Evolutionary conservation across 441 rosid genomes (phyloP).

Genomic region (Brassica balearica): DNA sequence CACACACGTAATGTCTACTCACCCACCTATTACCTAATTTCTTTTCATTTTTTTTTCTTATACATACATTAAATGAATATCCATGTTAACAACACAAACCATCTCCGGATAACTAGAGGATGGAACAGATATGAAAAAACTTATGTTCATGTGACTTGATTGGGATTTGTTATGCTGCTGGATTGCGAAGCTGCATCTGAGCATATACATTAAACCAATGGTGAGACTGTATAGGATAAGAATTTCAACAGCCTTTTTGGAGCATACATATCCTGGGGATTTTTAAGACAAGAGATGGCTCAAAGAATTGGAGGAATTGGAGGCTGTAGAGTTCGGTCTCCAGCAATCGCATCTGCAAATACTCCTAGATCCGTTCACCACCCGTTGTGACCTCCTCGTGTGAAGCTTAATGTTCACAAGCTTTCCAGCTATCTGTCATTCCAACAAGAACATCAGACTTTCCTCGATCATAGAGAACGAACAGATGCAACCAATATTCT

Average conservation of each 20-base stretch:
- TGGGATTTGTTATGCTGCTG: background rate
- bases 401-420: slow-evolving; percentile 85
- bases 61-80: slow-evolving; percentile 2
- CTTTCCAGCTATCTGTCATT: slow-evolving; percentile 78
- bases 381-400: slow-evolving; percentile 68
- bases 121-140: background rate
- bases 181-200: background rate
- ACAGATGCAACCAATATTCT: background rate
- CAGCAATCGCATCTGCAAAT: slow-evolving; percentile 80
- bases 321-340: slow-evolving; percentile 53
- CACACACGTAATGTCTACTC: slow-evolving; percentile 26
- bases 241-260: background rate
- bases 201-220: slow-evolving; percentile 4
- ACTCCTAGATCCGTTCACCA: slow-evolving; percentile 77
- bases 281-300: slow-evolving; percentile 27
- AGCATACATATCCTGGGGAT: background rate
- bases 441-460: slow-evolving; percentile 20
- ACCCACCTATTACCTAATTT: background rate
- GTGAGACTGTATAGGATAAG: background rate
- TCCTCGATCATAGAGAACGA: background rate
- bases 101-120: background rate
- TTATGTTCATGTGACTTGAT: background rate
- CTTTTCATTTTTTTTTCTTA: no score
- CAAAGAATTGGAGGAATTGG: slow-evolving; percentile 25
- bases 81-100: background rate